Conservation (phyloP, 305 asterid genomes). For the Coffea humblotiana region DNA sequence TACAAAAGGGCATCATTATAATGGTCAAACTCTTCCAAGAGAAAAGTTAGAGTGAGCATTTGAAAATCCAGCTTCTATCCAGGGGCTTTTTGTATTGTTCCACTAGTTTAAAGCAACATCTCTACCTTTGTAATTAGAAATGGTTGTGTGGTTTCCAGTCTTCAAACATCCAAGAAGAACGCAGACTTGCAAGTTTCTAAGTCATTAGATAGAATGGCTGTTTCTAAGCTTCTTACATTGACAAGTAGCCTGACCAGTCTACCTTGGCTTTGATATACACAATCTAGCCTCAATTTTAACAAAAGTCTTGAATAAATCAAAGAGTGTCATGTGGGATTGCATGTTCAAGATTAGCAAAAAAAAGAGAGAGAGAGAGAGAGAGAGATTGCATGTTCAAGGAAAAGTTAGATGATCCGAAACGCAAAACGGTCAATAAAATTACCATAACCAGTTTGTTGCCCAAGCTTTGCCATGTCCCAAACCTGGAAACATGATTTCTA, state of each 20-base stretch:
- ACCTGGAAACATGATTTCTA: slow-evolving; percentile 52
- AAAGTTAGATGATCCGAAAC: background rate
- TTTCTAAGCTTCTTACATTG: background rate
- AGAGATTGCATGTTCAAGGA: background rate
- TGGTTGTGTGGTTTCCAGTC: background rate
- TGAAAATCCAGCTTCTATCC: background rate
- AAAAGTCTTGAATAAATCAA: background rate
- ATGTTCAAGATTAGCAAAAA: too few species aligned
- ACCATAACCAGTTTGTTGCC: slow-evolving; percentile 68
- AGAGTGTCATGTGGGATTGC: background rate
- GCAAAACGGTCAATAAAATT: slow-evolving; percentile 6
- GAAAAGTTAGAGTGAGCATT: background rate
- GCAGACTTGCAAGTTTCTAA: background rate
- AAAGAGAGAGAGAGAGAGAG: too few species aligned
- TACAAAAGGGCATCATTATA: background rate
- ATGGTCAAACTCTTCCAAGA: background rate
- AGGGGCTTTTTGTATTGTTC: background rate
- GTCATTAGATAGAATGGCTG: background rate
- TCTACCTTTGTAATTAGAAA: too few species aligned
- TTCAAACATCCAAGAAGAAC: background rate
- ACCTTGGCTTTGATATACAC: background rate
- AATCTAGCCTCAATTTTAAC: background rate
- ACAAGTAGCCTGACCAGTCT: background rate
- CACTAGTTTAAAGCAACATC: too few species aligned
- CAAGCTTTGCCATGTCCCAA: slow-evolving; percentile 99